Base-by-base conservation (phyloP, 768 basidiomycete species). In the Termitomyces sp. region DNA sequence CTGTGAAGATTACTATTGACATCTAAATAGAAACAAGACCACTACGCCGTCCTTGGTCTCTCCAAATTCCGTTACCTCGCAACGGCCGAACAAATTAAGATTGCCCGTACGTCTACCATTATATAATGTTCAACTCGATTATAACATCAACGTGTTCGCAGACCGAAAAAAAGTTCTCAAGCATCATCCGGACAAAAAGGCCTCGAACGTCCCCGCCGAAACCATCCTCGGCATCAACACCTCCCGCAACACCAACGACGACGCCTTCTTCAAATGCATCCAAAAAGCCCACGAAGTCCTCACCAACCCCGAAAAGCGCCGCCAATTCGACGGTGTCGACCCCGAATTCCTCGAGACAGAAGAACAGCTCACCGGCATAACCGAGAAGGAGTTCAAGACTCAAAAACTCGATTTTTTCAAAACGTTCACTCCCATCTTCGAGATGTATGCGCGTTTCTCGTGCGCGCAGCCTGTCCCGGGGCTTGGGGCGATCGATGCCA, bases 281-380 rank as follows among this genome's bases (percentile, higher is more conserved):
- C n/a, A n/a, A n/a, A n/a, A n/a, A n/a, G n/a, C n/a, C n/a, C n/a
- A n/a, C n/a, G n/a, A n/a, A n/a, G n/a, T n/a, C n/a, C n/a, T n/a
- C n/a, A n/a, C n/a, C n/a, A n/a, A n/a, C n/a, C n/a, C n/a, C n/a
- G n/a, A n/a, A n/a, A n/a, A n/a, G n/a, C n/a, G n/a, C n/a, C n/a
- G n/a, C n/a, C 95, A 98, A 72, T 99, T 96, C 75, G 97, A 99
- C 74, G 95, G 93, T 2, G 93, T 97, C 55, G 96, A 99, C 74
- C 91, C 89, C 36, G 71, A 80, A 56, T 88, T 86, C 69, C 71
- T 87, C 34, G 83, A 85, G n/a, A n/a, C n/a, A n/a, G n/a, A n/a
- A n/a, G n/a, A n/a, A n/a, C n/a, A n/a, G n/a, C n/a, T n/a, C n/a
- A 46, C 75, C 7, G 27, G 51, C n/a, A 56, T 67, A 32, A 84